phyloP scores from a whole-genome alignment of 805 yeast species.

The Metschnikowia borealis region DNA sequence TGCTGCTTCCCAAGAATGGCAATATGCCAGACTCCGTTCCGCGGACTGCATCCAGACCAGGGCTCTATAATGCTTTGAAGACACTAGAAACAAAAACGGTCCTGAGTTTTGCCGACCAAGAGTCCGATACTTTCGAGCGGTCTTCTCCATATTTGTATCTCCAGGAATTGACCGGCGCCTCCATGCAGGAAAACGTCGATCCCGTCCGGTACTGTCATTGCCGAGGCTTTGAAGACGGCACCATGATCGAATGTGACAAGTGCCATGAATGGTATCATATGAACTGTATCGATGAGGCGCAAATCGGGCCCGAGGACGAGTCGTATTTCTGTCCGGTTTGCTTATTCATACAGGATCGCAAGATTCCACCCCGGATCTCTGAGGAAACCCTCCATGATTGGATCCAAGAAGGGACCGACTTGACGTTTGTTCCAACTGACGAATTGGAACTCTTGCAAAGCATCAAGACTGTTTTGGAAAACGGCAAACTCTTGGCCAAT shows the following conservation, averaged over 20 bases:
- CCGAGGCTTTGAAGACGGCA: constrained; percentile 53
- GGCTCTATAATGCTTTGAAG: constrained; percentile 19
- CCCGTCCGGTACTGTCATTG: constrained; percentile 53
- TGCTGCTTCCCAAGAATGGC: constrained; percentile 12
- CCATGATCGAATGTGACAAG: constrained; percentile 66
- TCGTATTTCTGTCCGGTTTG: constrained; percentile 17
- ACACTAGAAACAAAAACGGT: constrained; percentile 20
- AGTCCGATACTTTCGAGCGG: constrained; percentile 20
- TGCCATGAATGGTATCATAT: constrained; percentile 75
- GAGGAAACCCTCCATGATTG: background rate
- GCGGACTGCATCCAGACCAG: constrained; percentile 19
- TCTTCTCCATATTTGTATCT: constrained; percentile 23
- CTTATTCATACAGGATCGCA: background rate
- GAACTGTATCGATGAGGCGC: constrained; percentile 39
- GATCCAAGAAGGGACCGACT: constrained; percentile 5
- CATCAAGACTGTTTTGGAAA: background rate
- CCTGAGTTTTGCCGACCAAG: constrained; percentile 25
- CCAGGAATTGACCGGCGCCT: constrained; percentile 4
- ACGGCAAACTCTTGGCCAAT: background rate
- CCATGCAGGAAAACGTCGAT: constrained; percentile 4
- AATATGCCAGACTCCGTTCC: background rate
- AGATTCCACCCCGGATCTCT: background rate
- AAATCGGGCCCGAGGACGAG: constrained; percentile 15
- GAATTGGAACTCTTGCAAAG: constrained; percentile 7
- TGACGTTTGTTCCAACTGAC: constrained; percentile 7